Conservation (phyloP, 805 yeast genomes). For the Nakazawaea ishiwadae region DNA sequence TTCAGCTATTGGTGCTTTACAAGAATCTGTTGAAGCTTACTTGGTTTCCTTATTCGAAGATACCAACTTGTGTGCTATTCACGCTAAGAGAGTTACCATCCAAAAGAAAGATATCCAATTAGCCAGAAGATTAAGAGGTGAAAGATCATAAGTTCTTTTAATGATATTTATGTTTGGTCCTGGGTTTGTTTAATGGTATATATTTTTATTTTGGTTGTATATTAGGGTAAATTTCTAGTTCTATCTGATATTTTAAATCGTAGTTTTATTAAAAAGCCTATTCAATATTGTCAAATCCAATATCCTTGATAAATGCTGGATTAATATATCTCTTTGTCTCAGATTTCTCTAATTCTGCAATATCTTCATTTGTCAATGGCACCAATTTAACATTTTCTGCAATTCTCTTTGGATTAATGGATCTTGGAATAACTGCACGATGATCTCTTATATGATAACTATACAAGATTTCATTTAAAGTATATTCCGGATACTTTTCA, state of each 20-base stretch:
- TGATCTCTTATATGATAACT: conserved; percentile 23
- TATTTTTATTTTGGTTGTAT: conserved; percentile 3
- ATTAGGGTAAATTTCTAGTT: conserved; percentile 1
- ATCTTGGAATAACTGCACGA: conserved; percentile 33
- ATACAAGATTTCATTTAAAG: conserved; percentile 4
- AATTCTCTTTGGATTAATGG: conserved; percentile 35
- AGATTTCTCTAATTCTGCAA: conserved; percentile 14
- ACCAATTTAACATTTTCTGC: conserved; percentile 27
- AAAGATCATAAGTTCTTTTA: conserved; percentile 58
- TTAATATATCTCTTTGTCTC: conserved; percentile 7
- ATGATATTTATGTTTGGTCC: not conserved
- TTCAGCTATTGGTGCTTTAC: conserved; percentile 95
- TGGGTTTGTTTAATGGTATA: conserved; percentile 4
- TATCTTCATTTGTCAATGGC: conserved; percentile 29
- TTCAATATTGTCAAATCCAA: conserved; percentile 1
- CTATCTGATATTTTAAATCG: not conserved
- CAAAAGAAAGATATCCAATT: conserved; percentile 97
- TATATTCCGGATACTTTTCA: conserved; percentile 25
- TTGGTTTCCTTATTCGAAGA: conserved; percentile 94
- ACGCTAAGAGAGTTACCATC: conserved; percentile 98
- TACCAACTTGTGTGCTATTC: conserved; percentile 97
- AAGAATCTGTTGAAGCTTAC: conserved; percentile 98
- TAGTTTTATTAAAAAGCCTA: not conserved
- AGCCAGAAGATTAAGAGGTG: conserved; percentile 98
- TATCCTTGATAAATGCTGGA: not conserved